Conservation (phyloP, 495 filamentous ascomycete species). For the Massariosphaeria phaeospora region DNA sequence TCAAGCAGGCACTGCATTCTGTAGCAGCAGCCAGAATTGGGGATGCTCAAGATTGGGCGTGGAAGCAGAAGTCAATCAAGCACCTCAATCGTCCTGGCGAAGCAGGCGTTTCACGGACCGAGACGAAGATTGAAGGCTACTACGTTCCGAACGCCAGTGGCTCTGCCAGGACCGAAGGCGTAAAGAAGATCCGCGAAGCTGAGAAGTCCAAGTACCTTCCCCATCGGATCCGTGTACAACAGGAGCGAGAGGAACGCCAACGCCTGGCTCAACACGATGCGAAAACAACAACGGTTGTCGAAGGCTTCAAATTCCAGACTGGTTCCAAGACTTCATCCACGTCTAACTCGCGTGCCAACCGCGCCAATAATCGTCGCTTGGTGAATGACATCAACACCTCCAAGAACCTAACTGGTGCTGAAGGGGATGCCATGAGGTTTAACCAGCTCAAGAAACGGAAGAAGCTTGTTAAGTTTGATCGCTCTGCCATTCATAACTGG, state of each 20-base stretch:
- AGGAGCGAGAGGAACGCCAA: slow-evolving; percentile 80
- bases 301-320: slow-evolving; percentile 64
- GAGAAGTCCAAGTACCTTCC: slow-evolving; percentile 98
- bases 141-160: slow-evolving; percentile 83
- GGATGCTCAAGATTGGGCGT: slow-evolving; percentile 73
- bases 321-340: slow-evolving; percentile 74
- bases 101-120: slow-evolving; percentile 49
- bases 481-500: slow-evolving; percentile 99
- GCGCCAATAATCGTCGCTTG: slow-evolving; percentile 88
- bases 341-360: slow-evolving; percentile 75
- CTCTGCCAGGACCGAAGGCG: slow-evolving; percentile 83
- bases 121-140: slow-evolving; percentile 73
- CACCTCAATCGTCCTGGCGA: slow-evolving; percentile 62
- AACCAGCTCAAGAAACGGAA: slow-evolving; percentile 99
- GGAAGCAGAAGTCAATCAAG: slow-evolving; percentile 86
- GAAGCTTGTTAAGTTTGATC: slow-evolving; percentile 96
- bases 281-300: slow-evolving; percentile 55
- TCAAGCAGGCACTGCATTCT: slow-evolving; percentile 49
- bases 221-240: slow-evolving; percentile 92
- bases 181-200: slow-evolving; percentile 87
- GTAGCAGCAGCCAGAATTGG: slow-evolving; percentile 52
- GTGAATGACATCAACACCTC: slow-evolving; percentile 93
- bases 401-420: slow-evolving; percentile 66
- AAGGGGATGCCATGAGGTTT: slow-evolving; percentile 87
- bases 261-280: slow-evolving; percentile 65